Percentiles rank a stretch among this genome's conserved stretches.
Conservation (phyloP, 176 grass and related monocot genomes). For the Saccharum spontaneum region DNA sequence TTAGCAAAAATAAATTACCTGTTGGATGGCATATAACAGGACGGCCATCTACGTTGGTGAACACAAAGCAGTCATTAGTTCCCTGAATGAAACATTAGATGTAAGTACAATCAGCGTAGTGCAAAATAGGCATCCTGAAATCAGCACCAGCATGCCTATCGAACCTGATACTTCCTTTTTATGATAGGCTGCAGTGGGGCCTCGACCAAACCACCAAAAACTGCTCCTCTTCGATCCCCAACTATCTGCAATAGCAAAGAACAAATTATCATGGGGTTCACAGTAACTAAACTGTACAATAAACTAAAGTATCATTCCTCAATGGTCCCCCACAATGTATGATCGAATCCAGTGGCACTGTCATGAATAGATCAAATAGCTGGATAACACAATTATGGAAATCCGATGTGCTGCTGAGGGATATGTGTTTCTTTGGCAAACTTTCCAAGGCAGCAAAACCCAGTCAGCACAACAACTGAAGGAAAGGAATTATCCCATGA, state of each 20-base stretch:
- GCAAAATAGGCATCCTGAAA: conserved; percentile 21
- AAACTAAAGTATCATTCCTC: not conserved
- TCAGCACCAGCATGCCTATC: not conserved
- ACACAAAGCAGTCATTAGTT: conserved; percentile 81
- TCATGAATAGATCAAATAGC: not conserved
- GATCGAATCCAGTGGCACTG: not conserved
- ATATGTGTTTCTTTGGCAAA: not conserved
- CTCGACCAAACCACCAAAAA: conserved; percentile 97
- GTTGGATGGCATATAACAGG: conserved; percentile 89
- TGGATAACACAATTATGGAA: not conserved
- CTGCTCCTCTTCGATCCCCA: conserved; percentile 83
- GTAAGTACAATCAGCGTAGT: conserved; percentile 8
- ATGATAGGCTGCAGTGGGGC: conserved; percentile 85
- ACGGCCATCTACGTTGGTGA: conserved; percentile 66
- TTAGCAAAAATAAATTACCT: conserved; percentile 48
- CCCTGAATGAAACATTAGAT: conserved; percentile 66
- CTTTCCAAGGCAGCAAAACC: not conserved
- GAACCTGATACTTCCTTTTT: conserved; percentile 93
- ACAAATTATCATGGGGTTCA: not conserved
- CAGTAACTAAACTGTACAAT: not conserved
- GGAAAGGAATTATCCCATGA: not conserved
- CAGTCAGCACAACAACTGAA: not conserved
- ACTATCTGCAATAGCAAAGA: conserved; percentile 54
- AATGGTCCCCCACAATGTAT: not conserved
- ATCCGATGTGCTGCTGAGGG: not conserved